These are phyloP conservation scores for Selaginella tamariscina DNA, from an alignment of 75 land plant genomes.

Conservation along the genomic window DNA sequence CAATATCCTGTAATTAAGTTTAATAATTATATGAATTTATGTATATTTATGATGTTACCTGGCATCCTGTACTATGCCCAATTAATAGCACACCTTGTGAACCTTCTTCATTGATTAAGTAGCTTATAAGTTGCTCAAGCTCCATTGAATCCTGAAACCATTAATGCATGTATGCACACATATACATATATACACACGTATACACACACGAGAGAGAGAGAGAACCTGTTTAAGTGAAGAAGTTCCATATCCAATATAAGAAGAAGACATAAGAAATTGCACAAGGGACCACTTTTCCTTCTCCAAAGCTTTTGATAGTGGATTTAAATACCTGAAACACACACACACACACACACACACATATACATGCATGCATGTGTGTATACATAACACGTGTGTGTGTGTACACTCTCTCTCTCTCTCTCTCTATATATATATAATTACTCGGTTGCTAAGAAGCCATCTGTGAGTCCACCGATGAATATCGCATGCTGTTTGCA, in stretches of 20 bases:
- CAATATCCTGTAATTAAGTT: slow-evolving; percentile 54
- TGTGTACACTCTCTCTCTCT: too few relatives aligned
- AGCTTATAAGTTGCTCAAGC: slow-evolving; percentile 81
- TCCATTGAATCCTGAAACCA: slow-evolving; percentile 64
- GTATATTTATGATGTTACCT: slow-evolving; percentile 44
- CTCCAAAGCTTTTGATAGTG: slow-evolving; percentile 79
- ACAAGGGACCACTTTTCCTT: slow-evolving; percentile 91
- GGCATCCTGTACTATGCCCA: slow-evolving; percentile 99
- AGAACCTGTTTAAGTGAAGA: slow-evolving; percentile 85
- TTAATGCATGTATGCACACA: too few relatives aligned
- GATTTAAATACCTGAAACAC: slow-evolving; percentile 56
- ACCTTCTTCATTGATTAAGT: slow-evolving; percentile 82
- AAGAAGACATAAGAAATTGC: slow-evolving; percentile 80
- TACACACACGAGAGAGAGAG: background rate
- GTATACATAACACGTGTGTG: too few relatives aligned
- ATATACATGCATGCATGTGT: background rate
- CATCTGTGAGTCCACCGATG: slow-evolving; percentile 95
- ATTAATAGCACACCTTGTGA: slow-evolving; percentile 89
- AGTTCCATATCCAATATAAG: slow-evolving; percentile 91
- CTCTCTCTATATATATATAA: slow-evolving; percentile 21
- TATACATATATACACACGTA: background rate
- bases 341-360: slow-evolving; percentile 3
- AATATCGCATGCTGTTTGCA: slow-evolving; percentile 89
- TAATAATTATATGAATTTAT: background rate
- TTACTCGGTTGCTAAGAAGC: slow-evolving; percentile 91